A percentile compares a stretch with the other conserved stretches of the same genome.
Evolutionary conservation across 169 alveolate genomes (phyloP).

Genomic region (Toxoplasma gondii): DNA sequence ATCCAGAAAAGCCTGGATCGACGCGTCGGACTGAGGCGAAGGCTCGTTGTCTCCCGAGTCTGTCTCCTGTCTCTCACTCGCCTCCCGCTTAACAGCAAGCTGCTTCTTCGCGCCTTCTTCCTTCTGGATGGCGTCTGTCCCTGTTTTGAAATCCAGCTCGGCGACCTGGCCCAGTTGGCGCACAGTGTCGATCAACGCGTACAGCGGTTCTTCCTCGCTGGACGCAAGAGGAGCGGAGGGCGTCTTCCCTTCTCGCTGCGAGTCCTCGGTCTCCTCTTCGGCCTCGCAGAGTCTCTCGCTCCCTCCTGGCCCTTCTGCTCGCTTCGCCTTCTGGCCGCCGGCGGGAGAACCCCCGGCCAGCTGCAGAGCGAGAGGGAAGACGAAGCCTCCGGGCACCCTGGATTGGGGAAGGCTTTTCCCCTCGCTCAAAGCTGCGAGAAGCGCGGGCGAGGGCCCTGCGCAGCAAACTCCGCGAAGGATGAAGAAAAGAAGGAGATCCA

Average conservation of each 20-base stretch:
- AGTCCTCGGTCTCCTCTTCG: not conserved
- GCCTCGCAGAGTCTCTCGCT: not conserved
- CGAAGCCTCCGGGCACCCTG: not conserved
- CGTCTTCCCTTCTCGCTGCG: not conserved
- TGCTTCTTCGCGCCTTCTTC: not conserved
- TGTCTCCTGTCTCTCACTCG: not conserved
- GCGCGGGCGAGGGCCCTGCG: not conserved
- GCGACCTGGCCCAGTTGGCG: not conserved
- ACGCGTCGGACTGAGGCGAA: not conserved
- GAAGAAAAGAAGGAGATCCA: constrained; percentile 3
- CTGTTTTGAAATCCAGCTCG: not conserved
- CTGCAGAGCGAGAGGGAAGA: not conserved
- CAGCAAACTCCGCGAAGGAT: not conserved
- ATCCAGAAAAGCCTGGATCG: not conserved
- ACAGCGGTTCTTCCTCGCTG: not conserved
- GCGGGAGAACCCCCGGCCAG: not conserved
- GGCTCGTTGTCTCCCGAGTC: not conserved
- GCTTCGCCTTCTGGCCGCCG: not conserved
- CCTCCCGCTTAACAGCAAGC: not conserved
- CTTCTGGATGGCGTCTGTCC: not conserved
- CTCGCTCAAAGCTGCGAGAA: not conserved
- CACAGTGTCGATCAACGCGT: not conserved
- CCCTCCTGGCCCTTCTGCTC: not conserved
- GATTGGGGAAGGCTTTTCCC: not conserved
- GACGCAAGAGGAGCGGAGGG: not conserved